Percentiles rank a stretch among this genome's conserved stretches.
These are phyloP conservation scores for Cladorrhinum sp. DNA, from an alignment of 2,329 filamentous ascomycete species.

Conservation along the genomic window DNA sequence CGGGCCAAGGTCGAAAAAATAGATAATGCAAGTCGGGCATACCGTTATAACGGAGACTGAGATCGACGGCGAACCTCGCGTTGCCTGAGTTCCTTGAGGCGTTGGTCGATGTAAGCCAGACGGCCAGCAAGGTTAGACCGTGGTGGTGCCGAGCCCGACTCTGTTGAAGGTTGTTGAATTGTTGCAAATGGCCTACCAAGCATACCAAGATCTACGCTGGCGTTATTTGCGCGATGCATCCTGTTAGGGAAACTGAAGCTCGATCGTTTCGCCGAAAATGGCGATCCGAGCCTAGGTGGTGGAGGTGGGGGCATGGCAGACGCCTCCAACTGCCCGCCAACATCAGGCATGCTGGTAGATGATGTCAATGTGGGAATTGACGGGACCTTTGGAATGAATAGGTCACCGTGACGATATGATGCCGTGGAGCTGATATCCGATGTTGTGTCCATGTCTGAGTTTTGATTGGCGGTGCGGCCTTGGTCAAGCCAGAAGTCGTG, in stretches of 20 bases:
- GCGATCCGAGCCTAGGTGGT: slow-evolving; percentile 56
- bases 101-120: slow-evolving; percentile 57
- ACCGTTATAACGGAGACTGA: slow-evolving; percentile 48
- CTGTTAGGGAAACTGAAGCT: slow-evolving; percentile 63
- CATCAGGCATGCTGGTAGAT: slow-evolving; percentile 30
- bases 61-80: slow-evolving; percentile 44
- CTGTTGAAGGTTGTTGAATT: slow-evolving; percentile 46
- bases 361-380: slow-evolving; percentile 23
- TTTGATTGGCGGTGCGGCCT: slow-evolving; percentile 27
- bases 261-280: slow-evolving; percentile 46
- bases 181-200: slow-evolving; percentile 56
- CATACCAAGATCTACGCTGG: slow-evolving; percentile 43
- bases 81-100: slow-evolving; percentile 53
- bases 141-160: slow-evolving; percentile 35
- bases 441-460: slow-evolving; percentile 8
- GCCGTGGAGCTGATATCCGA: slow-evolving; percentile 32
- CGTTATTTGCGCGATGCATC: slow-evolving; percentile 39
- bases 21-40: neutral
- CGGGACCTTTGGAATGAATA: slow-evolving; percentile 42
- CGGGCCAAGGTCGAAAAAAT: neutral
- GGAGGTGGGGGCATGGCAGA: slow-evolving; percentile 36
- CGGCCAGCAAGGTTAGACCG: slow-evolving; percentile 48
- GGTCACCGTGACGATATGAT: slow-evolving; percentile 35
- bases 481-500: slow-evolving; percentile 54
- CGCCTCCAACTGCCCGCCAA: slow-evolving; percentile 26